Conservation (phyloP, 2,329 filamentous ascomycete genomes). For the Alternaria tenuissima region DNA sequence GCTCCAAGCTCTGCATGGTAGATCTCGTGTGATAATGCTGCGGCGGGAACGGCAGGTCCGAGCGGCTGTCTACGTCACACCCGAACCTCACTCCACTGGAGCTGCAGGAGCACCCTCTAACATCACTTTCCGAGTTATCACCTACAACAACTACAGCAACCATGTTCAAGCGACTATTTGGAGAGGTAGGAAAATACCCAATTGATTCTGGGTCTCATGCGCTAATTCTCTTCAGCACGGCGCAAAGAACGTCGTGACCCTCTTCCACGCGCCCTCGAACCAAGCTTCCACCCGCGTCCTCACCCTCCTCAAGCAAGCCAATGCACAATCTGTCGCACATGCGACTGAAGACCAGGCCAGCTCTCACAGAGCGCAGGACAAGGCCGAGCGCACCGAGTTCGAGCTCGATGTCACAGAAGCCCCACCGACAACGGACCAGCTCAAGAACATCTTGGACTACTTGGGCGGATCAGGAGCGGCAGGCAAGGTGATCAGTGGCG, state of each 20-base stretch:
- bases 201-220: not conserved
- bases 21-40: constrained; percentile 9
- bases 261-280: constrained; percentile 87
- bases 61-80: constrained; percentile 40
- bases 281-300: constrained; percentile 77
- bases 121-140: constrained; percentile 20
- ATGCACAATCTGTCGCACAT: constrained; percentile 71
- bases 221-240: constrained; percentile 46
- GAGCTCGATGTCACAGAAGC: constrained; percentile 85
- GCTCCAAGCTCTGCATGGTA: not conserved
- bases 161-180: constrained; percentile 59
- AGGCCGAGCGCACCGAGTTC: constrained; percentile 73
- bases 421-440: constrained; percentile 80
- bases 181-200: constrained; percentile 49
- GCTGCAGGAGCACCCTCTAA: constrained; percentile 25
- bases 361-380: constrained; percentile 68
- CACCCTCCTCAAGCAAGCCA: constrained; percentile 80
- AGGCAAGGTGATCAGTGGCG: constrained; percentile 75
- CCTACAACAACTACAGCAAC: constrained; percentile 19
- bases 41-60: constrained; percentile 16
- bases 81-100: constrained; percentile 30
- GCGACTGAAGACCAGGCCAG: constrained; percentile 79
- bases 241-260: constrained; percentile 81
- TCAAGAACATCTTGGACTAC: constrained; percentile 85
- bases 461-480: constrained; percentile 67